These are phyloP conservation scores for Paramecium bursaria DNA, from an alignment of 73 alveolate genomes.

Conservation along the genomic window DNA sequence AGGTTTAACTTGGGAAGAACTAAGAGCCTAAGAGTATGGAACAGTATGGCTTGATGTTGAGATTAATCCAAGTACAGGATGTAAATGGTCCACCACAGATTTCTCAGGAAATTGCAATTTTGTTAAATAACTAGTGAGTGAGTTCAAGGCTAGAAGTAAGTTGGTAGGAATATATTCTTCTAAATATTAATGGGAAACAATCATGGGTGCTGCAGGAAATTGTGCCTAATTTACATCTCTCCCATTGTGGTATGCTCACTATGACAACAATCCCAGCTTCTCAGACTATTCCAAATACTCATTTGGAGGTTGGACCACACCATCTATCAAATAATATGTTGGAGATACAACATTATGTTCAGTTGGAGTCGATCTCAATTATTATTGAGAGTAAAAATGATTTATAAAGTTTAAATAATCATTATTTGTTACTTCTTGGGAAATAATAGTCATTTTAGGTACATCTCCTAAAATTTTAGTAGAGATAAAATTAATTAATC, in stretches of 20 bases:
- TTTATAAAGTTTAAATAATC: no score
- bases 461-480: no score
- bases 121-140: slow-evolving; percentile 67
- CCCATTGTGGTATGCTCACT: slow-evolving; percentile 92
- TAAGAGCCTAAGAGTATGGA: slow-evolving; percentile 63
- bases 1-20: neutral
- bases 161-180: slow-evolving; percentile 77
- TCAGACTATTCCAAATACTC: slow-evolving; percentile 71
- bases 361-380: slow-evolving; percentile 81
- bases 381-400: slow-evolving; percentile 64
- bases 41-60: slow-evolving; percentile 88
- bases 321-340: slow-evolving; percentile 78
- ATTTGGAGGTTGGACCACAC: slow-evolving; percentile 85
- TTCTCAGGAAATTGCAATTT: slow-evolving; percentile 74
- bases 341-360: slow-evolving; percentile 82
- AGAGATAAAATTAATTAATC: no score
- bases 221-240: slow-evolving; percentile 70
- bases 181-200: slow-evolving; percentile 78
- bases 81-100: slow-evolving; percentile 72
- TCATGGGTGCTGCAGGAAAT: slow-evolving; percentile 77
- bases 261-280: slow-evolving; percentile 79
- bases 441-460: no score
- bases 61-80: slow-evolving; percentile 77
- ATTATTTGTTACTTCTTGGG: no score
- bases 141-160: slow-evolving; percentile 71